phyloP scores from a whole-genome alignment of 306 rosid species.

The Rosa lucieae region DNA sequence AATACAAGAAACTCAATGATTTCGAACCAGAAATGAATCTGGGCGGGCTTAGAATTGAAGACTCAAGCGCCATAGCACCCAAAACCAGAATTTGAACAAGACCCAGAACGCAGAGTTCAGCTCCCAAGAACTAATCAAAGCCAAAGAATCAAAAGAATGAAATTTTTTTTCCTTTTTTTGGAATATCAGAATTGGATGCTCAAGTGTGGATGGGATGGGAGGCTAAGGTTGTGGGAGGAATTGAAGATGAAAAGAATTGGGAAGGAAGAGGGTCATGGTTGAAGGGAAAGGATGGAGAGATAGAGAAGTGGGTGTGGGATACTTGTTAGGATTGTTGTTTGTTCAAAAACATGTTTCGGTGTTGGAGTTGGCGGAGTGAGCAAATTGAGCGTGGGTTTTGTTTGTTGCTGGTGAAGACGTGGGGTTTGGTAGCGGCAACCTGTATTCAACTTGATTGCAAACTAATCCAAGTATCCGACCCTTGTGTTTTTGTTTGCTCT shows the following conservation, averaged over 20 bases:
- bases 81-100: neutral
- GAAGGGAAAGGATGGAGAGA: neutral
- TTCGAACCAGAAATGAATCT: constrained; percentile 26
- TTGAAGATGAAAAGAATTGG: neutral
- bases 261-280: neutral
- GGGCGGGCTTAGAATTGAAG: constrained; percentile 28
- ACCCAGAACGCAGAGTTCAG: constrained; percentile 18
- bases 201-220: neutral
- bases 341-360: constrained; percentile 1
- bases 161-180: no score
- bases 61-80: constrained; percentile 41
- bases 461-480: no score
- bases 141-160: neutral
- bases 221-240: neutral
- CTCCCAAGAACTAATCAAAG: constrained; percentile 12
- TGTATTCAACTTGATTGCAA: no score
- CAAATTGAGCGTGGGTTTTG: no score
- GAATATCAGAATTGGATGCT: neutral
- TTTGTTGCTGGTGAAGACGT: no score
- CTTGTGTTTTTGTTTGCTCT: no score
- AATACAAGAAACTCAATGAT: constrained; percentile 28
- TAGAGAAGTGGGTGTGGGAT: neutral
- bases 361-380: constrained; percentile 9
- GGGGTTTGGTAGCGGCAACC: no score
- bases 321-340: neutral